Conservation (phyloP, 2,329 filamentous ascomycete genomes). For the Aurifilum marmelostoma region DNA sequence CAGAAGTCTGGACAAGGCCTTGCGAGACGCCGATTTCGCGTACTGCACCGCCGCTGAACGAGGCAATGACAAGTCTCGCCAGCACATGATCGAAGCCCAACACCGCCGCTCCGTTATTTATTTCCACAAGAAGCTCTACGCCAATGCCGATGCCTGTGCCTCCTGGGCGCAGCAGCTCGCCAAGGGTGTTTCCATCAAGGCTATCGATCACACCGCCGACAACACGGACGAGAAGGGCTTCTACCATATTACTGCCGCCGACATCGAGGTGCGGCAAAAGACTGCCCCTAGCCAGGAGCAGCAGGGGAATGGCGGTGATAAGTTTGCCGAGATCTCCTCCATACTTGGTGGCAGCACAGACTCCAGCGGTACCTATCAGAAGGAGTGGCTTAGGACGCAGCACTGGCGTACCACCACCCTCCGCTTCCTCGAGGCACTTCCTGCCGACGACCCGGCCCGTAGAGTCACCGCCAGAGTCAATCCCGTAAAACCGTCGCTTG, state of each 20-base stretch:
- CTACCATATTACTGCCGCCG: slow-evolving; percentile 47
- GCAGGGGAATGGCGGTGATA: slow-evolving; percentile 12
- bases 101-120: slow-evolving; percentile 77
- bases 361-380: slow-evolving; percentile 33
- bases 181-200: slow-evolving; percentile 42
- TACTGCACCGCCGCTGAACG: slow-evolving; percentile 66
- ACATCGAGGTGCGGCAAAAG: slow-evolving; percentile 33
- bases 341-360: slow-evolving; percentile 25
- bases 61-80: slow-evolving; percentile 59
- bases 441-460: slow-evolving; percentile 48
- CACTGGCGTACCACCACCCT: slow-evolving; percentile 54
- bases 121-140: slow-evolving; percentile 70
- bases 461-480: slow-evolving; percentile 47
- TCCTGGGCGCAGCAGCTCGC: slow-evolving; percentile 54
- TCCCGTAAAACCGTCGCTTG: slow-evolving; percentile 35
- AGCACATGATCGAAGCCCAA: slow-evolving; percentile 79
- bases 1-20: slow-evolving; percentile 63
- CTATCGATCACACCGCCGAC: slow-evolving; percentile 42
- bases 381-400: slow-evolving; percentile 47
- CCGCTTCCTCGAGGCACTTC: slow-evolving; percentile 47
- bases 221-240: slow-evolving; percentile 43
- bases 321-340: slow-evolving; percentile 15
- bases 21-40: slow-evolving; percentile 71
- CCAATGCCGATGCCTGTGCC: slow-evolving; percentile 75
- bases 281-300: slow-evolving; percentile 29